Percentiles rank a stretch among this genome's conserved stretches.
These are phyloP conservation scores for Oryza glaberrima DNA, from an alignment of 176 grass and related monocot genomes.

Conservation along the genomic window DNA sequence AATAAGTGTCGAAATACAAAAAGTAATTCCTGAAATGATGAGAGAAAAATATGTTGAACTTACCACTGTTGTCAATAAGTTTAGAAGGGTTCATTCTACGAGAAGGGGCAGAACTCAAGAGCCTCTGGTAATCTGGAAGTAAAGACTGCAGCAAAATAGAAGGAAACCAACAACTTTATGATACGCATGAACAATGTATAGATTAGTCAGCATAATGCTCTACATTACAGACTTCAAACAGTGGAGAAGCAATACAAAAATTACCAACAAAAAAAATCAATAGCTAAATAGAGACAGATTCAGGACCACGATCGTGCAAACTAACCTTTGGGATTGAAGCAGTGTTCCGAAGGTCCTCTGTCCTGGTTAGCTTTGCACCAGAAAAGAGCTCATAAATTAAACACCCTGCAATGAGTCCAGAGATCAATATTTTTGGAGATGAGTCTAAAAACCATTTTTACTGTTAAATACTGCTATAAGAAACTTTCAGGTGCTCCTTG, in stretches of 20 bases:
- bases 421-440: neutral
- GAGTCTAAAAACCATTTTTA: neutral
- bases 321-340: slow-evolving; percentile 92
- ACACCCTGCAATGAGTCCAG: slow-evolving; percentile 67
- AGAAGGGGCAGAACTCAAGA: slow-evolving; percentile 85
- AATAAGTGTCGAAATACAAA: slow-evolving; percentile 31
- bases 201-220: neutral
- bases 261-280: slow-evolving; percentile 33
- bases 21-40: slow-evolving; percentile 7
- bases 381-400: slow-evolving; percentile 98
- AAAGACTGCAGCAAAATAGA: slow-evolving; percentile 67
- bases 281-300: neutral
- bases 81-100: slow-evolving; percentile 98
- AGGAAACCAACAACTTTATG: slow-evolving; percentile 20
- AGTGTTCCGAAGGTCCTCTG: slow-evolving; percentile 95
- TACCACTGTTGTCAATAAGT: slow-evolving; percentile 97
- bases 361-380: slow-evolving; percentile 79
- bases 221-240: slow-evolving; percentile 1
- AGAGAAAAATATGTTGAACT: slow-evolving; percentile 35
- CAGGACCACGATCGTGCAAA: neutral
- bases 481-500: neutral
- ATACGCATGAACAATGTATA: neutral
- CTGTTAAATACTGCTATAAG: neutral
- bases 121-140: slow-evolving; percentile 99
- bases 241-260: neutral